These are phyloP conservation scores for Deinandra increscens DNA, from an alignment of 129 eudicot species.

Conservation along the genomic window DNA sequence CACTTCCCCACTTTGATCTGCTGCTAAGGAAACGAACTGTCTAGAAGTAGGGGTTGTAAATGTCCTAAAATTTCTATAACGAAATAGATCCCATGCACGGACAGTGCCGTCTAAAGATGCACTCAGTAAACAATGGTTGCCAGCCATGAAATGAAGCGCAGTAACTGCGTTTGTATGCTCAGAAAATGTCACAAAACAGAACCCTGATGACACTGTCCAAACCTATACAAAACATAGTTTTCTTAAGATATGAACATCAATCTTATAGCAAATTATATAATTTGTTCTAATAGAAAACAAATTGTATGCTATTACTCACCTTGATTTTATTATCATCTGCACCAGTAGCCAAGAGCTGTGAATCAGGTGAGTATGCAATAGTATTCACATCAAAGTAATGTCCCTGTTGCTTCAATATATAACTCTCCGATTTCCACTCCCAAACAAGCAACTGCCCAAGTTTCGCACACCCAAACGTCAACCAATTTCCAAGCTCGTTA, in stretches of 20 bases:
- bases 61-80: conserved; percentile 88
- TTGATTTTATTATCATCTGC: conserved; percentile 98
- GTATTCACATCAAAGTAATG: conserved; percentile 95
- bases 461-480: conserved; percentile 89
- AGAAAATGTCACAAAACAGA: conserved; percentile 85
- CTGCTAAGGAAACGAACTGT: conserved; percentile 91
- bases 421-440: conserved; percentile 99
- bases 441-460: conserved; percentile 98
- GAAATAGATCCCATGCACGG: conserved; percentile 94
- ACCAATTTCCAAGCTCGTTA: conserved; percentile 87
- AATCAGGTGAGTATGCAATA: conserved; percentile 87
- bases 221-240: conserved; percentile 46
- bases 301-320: conserved; percentile 30
- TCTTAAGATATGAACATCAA: conserved; percentile 1
- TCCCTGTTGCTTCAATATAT: conserved; percentile 91
- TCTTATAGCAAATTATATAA: background rate
- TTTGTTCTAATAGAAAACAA: background rate
- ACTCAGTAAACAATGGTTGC: conserved; percentile 79
- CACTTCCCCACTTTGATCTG: conserved; percentile 99
- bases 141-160: conserved; percentile 88
- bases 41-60: conserved; percentile 88
- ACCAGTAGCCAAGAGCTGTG: conserved; percentile 96
- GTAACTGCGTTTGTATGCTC: conserved; percentile 99
- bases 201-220: conserved; percentile 95
- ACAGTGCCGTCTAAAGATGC: conserved; percentile 99